Evolutionary conservation across 2,329 filamentous ascomycete species (phyloP).

Genomic region (Balansia obtecta): DNA sequence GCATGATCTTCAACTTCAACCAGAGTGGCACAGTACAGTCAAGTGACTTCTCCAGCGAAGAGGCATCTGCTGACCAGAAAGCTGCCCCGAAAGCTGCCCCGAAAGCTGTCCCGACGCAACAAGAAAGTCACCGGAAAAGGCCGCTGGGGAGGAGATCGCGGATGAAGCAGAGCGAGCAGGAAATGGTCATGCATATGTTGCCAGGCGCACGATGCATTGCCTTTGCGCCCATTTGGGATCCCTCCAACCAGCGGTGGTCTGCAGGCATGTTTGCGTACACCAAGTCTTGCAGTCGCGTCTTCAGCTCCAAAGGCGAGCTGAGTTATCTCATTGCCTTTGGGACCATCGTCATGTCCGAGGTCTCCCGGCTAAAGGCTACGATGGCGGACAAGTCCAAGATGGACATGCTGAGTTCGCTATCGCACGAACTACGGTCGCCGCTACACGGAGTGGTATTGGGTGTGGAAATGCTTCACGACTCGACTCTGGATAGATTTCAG

Average conservation of each 20-base stretch:
- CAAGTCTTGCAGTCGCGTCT: slow-evolving; percentile 25
- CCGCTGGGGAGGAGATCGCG: background rate
- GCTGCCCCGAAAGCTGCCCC: background rate
- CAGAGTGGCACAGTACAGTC: slow-evolving; percentile 22
- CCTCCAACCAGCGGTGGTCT: slow-evolving; percentile 32
- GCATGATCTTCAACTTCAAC: slow-evolving; percentile 33
- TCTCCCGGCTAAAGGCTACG: slow-evolving; percentile 30
- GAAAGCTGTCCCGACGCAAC: background rate
- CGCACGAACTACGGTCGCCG: slow-evolving; percentile 48
- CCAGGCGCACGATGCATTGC: slow-evolving; percentile 32
- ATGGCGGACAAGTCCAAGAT: slow-evolving; percentile 36
- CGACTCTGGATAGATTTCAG: slow-evolving; percentile 32
- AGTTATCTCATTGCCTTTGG: slow-evolving; percentile 39
- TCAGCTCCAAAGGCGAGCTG: slow-evolving; percentile 35
- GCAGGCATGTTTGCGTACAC: slow-evolving; percentile 39
- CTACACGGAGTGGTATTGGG: slow-evolving; percentile 47
- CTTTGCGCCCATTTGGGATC: slow-evolving; percentile 36
- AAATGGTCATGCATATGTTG: slow-evolving; percentile 22
- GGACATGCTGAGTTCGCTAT: slow-evolving; percentile 46
- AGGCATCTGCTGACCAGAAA: slow-evolving; percentile 3
- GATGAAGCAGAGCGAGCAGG: slow-evolving; percentile 11
- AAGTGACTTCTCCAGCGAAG: slow-evolving; percentile 17
- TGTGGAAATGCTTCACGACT: slow-evolving; percentile 41
- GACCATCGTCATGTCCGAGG: slow-evolving; percentile 43
- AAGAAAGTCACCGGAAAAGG: background rate